These are phyloP conservation scores for Peronosclerospora sorghi DNA, from an alignment of 352 stramenopile genomes.

Conservation along the genomic window DNA sequence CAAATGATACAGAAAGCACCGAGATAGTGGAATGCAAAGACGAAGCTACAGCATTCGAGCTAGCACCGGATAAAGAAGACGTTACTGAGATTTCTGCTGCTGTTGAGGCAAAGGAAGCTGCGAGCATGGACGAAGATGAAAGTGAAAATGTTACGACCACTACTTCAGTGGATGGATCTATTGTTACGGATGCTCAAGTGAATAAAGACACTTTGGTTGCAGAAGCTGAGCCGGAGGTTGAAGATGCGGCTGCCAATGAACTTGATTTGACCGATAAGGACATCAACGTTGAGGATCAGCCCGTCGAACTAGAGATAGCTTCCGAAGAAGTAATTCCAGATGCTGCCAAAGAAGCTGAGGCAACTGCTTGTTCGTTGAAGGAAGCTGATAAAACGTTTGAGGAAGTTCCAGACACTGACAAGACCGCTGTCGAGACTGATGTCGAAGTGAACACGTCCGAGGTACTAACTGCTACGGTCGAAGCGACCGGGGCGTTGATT, in stretches of 20 bases:
- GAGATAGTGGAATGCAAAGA: neutral
- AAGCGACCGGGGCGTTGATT: too few species aligned
- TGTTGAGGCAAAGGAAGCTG: slow-evolving; percentile 1
- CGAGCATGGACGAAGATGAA: too few species aligned
- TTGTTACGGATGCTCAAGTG: too few species aligned
- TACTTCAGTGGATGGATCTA: too few species aligned
- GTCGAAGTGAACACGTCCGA: too few species aligned
- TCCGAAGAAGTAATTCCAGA: neutral
- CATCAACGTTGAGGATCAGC: slow-evolving; percentile 4
- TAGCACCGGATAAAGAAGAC: neutral
- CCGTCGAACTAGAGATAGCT: neutral
- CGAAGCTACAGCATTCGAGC: neutral
- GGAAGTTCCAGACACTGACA: too few species aligned
- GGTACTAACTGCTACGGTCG: too few species aligned
- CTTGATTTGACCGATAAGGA: slow-evolving; percentile 5
- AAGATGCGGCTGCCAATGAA: slow-evolving; percentile 5
- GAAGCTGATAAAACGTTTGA: too few species aligned
- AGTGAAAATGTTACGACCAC: too few species aligned
- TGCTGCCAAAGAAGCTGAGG: neutral
- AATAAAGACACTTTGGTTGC: too few species aligned
- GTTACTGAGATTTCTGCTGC: neutral
- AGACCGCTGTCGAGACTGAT: neutral
- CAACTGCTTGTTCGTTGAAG: too few species aligned
- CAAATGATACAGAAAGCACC: neutral
- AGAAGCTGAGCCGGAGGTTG: slow-evolving; percentile 2